Evolutionary conservation across 2,329 filamentous ascomycete species (phyloP), one percentile per base, ranked within the genome.

Genomic region (Aspergillus intermedius): DNA sequence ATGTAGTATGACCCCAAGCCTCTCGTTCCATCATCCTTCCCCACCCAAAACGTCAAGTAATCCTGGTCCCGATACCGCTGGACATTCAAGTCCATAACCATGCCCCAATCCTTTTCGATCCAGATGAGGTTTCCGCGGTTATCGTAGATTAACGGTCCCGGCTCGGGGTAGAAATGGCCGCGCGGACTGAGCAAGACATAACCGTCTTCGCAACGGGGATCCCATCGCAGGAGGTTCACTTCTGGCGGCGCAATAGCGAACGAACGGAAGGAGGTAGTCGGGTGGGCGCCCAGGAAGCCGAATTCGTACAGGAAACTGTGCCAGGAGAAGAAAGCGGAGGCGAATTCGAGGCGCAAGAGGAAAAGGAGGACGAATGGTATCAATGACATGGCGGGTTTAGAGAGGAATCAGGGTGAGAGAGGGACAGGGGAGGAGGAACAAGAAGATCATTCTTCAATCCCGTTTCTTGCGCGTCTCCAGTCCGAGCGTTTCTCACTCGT

Each of bases 1-100:
- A 63, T 63, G 39, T 62, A 63, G 50, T 60, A 63, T 19, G 51
- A 58, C 22, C 60, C 60, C 15, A 50, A 43, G 2, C 75, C 74
- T 54, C 75, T 69, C 3, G 72, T 74, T 6, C 73, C 70, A 45
- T 74, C 70, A 25, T 70, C 66, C 37, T 73, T 71, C 25, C 74
- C 74, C 25, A 72, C 67, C 74, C 74, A 77, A 52, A 75, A 77
- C 0, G 73, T 75, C 47, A 77, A 52, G 55, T 73, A 75, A 19
- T 67, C 55, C 50, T 75, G 54, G 8, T 69, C 72, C 47, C 65
- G 66, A 50, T 73, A 77, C 15, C 59, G 55, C 58, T 77, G 74
- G 1, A 74, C 68, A 54, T 71, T 69, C 12, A 76, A 63, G 50
- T 76, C 74, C 55, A 76, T 75, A 2, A 71, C 68, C 47, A 73